phyloP scores from a whole-genome alignment of 2,329 filamentous ascomycete genomes.

The Fusarium sterilihyphosum region DNA sequence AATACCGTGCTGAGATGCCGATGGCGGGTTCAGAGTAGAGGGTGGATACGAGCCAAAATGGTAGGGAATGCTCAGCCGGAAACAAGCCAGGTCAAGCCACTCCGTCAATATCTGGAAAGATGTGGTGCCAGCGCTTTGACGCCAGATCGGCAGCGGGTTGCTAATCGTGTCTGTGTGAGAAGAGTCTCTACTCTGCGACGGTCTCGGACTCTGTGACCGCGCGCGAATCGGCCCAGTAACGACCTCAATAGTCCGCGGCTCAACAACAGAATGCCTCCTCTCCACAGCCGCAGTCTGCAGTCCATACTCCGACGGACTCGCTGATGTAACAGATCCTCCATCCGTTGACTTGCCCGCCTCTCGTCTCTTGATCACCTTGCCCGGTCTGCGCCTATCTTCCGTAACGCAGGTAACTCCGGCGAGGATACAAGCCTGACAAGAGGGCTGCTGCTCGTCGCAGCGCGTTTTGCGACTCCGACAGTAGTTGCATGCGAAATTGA shows the following conservation, averaged over 20 bases:
- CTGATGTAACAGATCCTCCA: background rate
- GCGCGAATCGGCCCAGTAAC: background rate
- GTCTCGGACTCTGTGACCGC: background rate
- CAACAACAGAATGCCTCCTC: background rate
- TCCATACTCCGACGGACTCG: background rate
- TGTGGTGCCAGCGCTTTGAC: background rate
- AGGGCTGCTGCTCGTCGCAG: background rate
- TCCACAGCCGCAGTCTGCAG: background rate
- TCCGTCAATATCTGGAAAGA: constrained; percentile 7
- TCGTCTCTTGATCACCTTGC: background rate
- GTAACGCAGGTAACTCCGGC: background rate
- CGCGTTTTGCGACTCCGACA: constrained; percentile 11
- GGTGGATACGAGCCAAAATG: background rate
- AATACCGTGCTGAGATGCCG: background rate
- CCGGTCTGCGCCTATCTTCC: constrained; percentile 2
- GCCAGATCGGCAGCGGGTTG: background rate
- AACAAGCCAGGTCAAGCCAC: constrained; percentile 1
- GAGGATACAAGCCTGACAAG: constrained; percentile 3
- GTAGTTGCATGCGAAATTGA: constrained; percentile 21
- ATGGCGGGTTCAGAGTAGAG: background rate
- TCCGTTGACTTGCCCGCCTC: constrained; percentile 6
- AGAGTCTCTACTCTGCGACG: background rate
- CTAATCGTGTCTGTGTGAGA: constrained; percentile 1
- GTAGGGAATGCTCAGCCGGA: constrained; percentile 3
- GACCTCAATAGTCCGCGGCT: background rate